Evolutionary conservation across 2,329 filamentous ascomycete species (phyloP), one percentile per base, ranked within the genome.

Genomic region (Pseudofabraea citricarpa): DNA sequence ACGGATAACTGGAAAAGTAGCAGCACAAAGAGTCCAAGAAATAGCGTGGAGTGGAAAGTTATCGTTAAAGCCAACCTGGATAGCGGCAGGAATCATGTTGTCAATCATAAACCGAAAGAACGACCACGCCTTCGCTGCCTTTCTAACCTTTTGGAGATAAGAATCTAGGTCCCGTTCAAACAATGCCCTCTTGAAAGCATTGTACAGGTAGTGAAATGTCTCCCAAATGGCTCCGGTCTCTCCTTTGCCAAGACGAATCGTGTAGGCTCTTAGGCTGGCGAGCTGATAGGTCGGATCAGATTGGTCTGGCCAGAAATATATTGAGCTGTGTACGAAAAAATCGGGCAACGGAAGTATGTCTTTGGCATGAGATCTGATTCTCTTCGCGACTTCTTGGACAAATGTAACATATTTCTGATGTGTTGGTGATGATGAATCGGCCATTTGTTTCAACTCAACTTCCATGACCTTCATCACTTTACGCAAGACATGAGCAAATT

Each of bases 191-290:
- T 47, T 53, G 51, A 56, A 59, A 9, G 52, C 53, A 41, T 47
- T 55, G 40, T 51, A 52, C 5, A 61, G 49, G 43, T 59, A 61
- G 41, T 58, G 50, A 32, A 59, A 59, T 8, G 35, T 37, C 21
- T 37, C 35, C 35, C 35, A 22, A 6, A 15, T 22, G 59, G 45
- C 22, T 53, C 50, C 6, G 45, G 49, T 8, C 50, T 43, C 27
- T 48, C 45, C 23, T 46, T 54, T 37, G 48, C 43, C 2, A 42
- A 60, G 48, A 10, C 55, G 49, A 21, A 56, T 39, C 15, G 49
- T 54, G 36, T 60, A 61, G 7, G 55, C 51, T 16, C 52, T 46
- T 6, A 61, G 44, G 8, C 55, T 56, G 19, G 57, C 51, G n/a
- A 48, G 49, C 29, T 53, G 58, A 13, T 58, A 47, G 20, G 47